Conservation (phyloP, 148 eudicot species). For the Cornus controversa region DNA sequence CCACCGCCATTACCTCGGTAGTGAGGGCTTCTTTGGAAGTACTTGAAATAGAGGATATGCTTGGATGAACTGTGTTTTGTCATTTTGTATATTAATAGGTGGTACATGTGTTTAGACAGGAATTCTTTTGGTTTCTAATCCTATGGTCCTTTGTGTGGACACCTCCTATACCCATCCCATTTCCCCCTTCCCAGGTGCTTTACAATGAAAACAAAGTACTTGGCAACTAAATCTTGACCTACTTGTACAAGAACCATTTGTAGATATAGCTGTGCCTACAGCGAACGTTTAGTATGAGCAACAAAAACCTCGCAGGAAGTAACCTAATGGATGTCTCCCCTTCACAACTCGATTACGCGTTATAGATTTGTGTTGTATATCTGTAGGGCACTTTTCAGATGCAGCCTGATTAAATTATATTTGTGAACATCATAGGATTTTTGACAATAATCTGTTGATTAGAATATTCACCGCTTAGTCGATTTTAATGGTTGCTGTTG, state of each 20-base stretch:
- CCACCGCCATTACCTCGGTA: slow-evolving; percentile 75
- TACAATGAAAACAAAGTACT: neutral
- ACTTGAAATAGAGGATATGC: neutral
- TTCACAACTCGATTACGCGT: too few relatives aligned
- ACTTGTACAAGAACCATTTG: slow-evolving; percentile 15
- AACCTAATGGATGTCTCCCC: neutral
- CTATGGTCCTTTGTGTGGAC: neutral
- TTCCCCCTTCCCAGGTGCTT: slow-evolving; percentile 11
- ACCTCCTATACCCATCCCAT: neutral
- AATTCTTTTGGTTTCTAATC: neutral
- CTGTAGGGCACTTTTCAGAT: neutral
- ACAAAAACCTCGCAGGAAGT: neutral
- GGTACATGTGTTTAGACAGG: neutral
- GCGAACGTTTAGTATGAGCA: neutral
- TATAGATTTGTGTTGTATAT: neutral
- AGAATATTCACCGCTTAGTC: too few relatives aligned
- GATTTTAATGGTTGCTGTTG: too few relatives aligned
- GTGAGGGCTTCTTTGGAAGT: slow-evolving; percentile 23
- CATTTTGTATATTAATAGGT: slow-evolving; percentile 25
- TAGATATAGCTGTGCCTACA: neutral
- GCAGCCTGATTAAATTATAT: too few relatives aligned
- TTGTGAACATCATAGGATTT: too few relatives aligned
- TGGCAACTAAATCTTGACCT: slow-evolving; percentile 8
- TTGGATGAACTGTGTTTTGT: too few relatives aligned
- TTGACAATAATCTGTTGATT: too few relatives aligned